Evolutionary conservation across 495 filamentous ascomycete genomes (phyloP), one percentile per base, ranked within the genome.

Genomic region (Letharia columbiana): DNA sequence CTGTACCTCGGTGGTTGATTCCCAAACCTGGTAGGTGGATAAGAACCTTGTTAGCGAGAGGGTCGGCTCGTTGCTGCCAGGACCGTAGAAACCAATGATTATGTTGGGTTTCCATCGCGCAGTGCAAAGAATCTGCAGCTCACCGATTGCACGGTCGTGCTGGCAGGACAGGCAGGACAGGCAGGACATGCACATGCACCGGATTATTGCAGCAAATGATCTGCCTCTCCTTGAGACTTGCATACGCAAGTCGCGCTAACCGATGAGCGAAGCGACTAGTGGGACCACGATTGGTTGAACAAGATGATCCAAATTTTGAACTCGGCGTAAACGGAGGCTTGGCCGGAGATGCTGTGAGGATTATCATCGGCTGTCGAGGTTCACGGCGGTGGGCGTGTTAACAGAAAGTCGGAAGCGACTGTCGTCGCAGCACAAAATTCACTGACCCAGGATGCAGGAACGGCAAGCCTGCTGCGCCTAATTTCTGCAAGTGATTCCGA

Each of bases 31-130:
- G 15, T 18, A 20, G 44, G 20, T 6, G 18, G 44, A 47, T 47
- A 1, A 8, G 7, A 33, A 54, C 23, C 49, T 31, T 10, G 49
- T 54, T 54, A 33, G 23, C 11, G 11, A 31, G n/a, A 54, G 49
- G 49, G n/a, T 54, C 49, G 49, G 49, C 49, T 54, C 49, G 49
- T 31, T 54, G 23, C 49, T 54, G 28, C 49, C 49, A 54, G 8
- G 15, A 47, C 44, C 44, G 20, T 13, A 42, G 1, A 10, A 10
- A 42, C 40, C 4, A 13, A 42, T 13, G 40, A 49, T 6, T n/a
- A 23, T 49, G 3, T 20, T 49, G 45, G 45, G 45, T 49, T 42
- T 18, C 45, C 45, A 49, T 49, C 6, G 20, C 20, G 45, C 45
- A 3, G 20, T 49, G 20, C 10, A 20, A 49, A 23, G 5, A 6